These are phyloP conservation scores for Ceratocystis papillata DNA, from an alignment of 2,329 filamentous ascomycete genomes.

Conservation along the genomic window DNA sequence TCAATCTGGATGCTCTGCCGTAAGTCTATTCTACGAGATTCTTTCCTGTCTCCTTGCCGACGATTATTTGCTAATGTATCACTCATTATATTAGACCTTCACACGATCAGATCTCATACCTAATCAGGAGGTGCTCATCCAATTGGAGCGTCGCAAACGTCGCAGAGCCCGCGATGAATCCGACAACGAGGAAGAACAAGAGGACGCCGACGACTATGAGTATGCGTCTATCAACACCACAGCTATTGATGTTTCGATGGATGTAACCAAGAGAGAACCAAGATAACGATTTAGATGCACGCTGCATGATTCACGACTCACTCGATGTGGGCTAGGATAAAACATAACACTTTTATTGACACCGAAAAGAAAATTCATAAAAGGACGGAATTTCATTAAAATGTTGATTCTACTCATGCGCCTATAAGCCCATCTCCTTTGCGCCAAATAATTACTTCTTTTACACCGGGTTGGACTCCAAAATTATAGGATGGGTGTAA, in stretches of 20 bases:
- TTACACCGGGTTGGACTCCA: background rate
- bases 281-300: background rate
- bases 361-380: background rate
- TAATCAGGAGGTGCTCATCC: conserved; percentile 18
- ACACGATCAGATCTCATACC: conserved; percentile 2
- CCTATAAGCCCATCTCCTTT: background rate
- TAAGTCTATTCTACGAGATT: conserved; percentile 29
- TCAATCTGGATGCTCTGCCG: conserved; percentile 40
- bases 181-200: conserved; percentile 16
- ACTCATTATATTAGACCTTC: background rate
- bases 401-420: background rate
- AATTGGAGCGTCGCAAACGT: conserved; percentile 16
- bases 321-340: background rate
- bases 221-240: conserved; percentile 20
- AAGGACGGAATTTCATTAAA: background rate
- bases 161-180: conserved; percentile 16
- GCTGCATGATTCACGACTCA: background rate
- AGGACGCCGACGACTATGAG: conserved; percentile 17
- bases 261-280: background rate
- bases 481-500: background rate
- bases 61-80: background rate
- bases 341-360: background rate
- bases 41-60: background rate
- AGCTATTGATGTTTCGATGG: background rate
- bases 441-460: background rate